These are phyloP conservation scores for Furcasterigmium sp. DNA, from an alignment of 2,329 filamentous ascomycete species.

Conservation along the genomic window DNA sequence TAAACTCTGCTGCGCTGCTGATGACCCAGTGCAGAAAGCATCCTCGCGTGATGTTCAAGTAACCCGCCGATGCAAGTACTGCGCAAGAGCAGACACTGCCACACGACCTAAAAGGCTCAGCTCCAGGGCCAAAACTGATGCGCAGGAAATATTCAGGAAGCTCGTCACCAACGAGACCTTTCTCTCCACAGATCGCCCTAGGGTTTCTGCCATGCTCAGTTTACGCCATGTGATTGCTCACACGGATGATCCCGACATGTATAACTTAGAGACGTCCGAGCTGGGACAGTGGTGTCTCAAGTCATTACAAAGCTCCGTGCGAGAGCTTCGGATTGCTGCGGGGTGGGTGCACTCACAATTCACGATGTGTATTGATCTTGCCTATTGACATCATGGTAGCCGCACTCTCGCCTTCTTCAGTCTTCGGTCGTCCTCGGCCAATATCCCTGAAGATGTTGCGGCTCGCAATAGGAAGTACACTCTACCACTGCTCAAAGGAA, in stretches of 20 bases:
- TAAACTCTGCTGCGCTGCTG: constrained; percentile 49
- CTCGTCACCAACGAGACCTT: constrained; percentile 42
- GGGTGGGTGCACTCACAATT: constrained; percentile 41
- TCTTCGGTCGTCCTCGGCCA: constrained; percentile 25
- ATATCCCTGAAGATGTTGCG: constrained; percentile 35
- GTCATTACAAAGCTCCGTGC: constrained; percentile 74
- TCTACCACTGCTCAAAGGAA: constrained; percentile 64
- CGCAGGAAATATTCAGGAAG: constrained; percentile 38
- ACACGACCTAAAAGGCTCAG: neutral
- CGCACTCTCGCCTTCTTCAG: constrained; percentile 64
- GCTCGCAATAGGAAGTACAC: constrained; percentile 63
- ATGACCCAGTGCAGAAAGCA: constrained; percentile 32
- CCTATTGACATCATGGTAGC: constrained; percentile 28
- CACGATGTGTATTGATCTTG: constrained; percentile 3
- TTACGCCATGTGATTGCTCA: constrained; percentile 67
- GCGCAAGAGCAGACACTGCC: neutral
- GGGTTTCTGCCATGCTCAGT: constrained; percentile 67
- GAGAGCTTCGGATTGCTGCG: constrained; percentile 80
- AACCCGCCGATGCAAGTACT: neutral
- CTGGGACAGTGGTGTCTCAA: constrained; percentile 78
- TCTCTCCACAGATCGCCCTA: constrained; percentile 49
- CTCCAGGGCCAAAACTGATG: constrained; percentile 23
- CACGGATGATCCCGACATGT: constrained; percentile 49
- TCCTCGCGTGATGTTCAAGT: neutral
- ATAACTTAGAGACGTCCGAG: constrained; percentile 62